A percentile compares a stretch with the other conserved stretches of the same genome.
phyloP scores from a whole-genome alignment of 2,329 filamentous ascomycete species.

The Grosmannia serpens region DNA sequence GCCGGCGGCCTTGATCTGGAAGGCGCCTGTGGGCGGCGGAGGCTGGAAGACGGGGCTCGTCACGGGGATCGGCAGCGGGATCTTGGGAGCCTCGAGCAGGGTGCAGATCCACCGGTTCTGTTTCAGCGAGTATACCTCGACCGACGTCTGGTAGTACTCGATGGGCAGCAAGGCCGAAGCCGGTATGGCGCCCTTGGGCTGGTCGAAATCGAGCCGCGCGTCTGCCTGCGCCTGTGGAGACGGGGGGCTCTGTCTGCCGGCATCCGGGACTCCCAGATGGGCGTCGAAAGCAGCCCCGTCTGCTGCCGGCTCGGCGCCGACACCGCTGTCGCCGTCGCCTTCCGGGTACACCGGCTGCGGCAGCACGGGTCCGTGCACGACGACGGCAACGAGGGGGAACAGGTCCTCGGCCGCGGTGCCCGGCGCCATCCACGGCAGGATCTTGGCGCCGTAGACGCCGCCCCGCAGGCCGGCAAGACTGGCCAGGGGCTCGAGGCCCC shows the following conservation, averaged over 20 bases:
- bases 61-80: conserved; percentile 45
- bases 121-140: conserved; percentile 78
- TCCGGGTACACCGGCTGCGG: conserved; percentile 20
- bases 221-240: background rate
- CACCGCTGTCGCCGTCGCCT: conserved; percentile 9
- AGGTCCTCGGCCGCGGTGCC: conserved; percentile 37
- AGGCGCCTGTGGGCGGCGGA: conserved; percentile 58
- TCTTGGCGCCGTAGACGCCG: conserved; percentile 69
- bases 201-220: conserved; percentile 12
- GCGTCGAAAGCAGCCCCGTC: background rate
- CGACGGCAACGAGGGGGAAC: conserved; percentile 66
- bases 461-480: conserved; percentile 68
- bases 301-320: conserved; percentile 2
- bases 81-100: conserved; percentile 58
- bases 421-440: conserved; percentile 57
- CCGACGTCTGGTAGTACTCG: conserved; percentile 69
- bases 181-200: background rate
- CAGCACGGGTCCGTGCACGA: conserved; percentile 65
- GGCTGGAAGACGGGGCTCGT: conserved; percentile 54
- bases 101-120: conserved; percentile 62
- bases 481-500: conserved; percentile 57
- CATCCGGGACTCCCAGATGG: background rate
- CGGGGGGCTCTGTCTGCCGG: background rate
- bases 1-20: conserved; percentile 62
- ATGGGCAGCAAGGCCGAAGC: conserved; percentile 23